Evolutionary conservation across 2,329 filamentous ascomycete species (phyloP), one percentile per base, ranked within the genome.

Genomic region (Penicillium sp.): DNA sequence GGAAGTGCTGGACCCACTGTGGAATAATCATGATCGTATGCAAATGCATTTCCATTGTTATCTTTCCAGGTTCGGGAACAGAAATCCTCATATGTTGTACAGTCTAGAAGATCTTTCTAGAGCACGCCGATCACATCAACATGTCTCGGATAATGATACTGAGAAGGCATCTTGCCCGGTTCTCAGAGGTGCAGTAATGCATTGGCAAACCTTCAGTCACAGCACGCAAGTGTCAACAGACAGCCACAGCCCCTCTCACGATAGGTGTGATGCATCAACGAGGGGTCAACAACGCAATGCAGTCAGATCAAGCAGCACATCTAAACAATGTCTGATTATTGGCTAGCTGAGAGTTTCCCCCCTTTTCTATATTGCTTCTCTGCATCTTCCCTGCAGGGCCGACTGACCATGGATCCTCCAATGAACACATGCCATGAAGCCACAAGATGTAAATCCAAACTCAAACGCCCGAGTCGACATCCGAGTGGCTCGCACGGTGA

Each of bases 331-430:
- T 49, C 18, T 43, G 2, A 34, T 44, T 50, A 34, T 44, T 50
- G 44, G 51, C 6, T 11, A 22, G 6, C 8, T 4, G n/a, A 29
- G 20, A 14, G 11, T 35, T 34, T 20, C 24, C 29, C n/a, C 14
- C 32, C 14, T 35, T 37, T 44, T 55, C 46, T 14, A 26, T 44
- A 3, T 11, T 50, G 32, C 48, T 55, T 55, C 53, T 52, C 34
- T 52, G 35, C 40, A 35, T 52, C 20, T 52, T 52, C 53, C 40
- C 22, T 55, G 53, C 53, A 55, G 35, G 32, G 16, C 32, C 16
- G 26, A 46, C 24, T 35, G 48, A 35, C 40, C 22, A 31, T 11
- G 32, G 0, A 6, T 4, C 14, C 24, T 45, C 53, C 40, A 35
- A 46, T 52, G n/a, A 40, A 32, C 4, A 20, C 13, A 7, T 16